Evolutionary conservation across 148 eudicot genomes (phyloP).

Genomic region (Fagopyrum homotropicum): DNA sequence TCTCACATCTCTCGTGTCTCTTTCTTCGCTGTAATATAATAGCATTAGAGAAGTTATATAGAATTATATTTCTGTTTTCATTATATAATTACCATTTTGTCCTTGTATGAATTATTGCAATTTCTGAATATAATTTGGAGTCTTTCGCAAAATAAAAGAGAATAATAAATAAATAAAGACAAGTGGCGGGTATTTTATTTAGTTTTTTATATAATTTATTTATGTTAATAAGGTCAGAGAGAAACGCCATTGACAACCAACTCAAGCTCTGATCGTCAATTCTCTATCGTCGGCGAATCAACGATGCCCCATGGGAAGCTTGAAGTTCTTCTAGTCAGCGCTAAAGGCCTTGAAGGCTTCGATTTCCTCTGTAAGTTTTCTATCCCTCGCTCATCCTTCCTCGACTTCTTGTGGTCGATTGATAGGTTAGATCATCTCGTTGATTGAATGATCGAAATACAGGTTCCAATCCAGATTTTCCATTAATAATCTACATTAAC

Average conservation of each 20-base stretch:
- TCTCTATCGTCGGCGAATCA: neutral
- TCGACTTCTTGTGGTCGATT: neutral
- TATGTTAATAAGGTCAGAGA: neutral
- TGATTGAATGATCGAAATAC: neutral
- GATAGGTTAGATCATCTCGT: neutral
- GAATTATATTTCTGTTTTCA: too few species aligned
- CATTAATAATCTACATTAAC: too few species aligned
- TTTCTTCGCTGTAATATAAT: neutral
- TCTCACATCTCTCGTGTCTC: neutral
- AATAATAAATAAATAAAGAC: too few species aligned
- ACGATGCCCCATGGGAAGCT: neutral
- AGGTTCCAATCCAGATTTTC: too few species aligned
- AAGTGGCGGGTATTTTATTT: too few species aligned
- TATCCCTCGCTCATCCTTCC: neutral
- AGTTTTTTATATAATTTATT: too few species aligned
- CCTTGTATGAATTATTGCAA: too few species aligned
- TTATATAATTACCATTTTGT: too few species aligned
- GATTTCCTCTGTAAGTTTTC: conserved; percentile 15
- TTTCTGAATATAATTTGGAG: too few species aligned
- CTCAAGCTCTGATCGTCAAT: neutral
- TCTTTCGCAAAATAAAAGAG: too few species aligned
- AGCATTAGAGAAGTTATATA: neutral
- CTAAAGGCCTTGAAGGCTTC: conserved; percentile 13
- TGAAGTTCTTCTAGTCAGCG: conserved; percentile 14
- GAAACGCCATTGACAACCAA: neutral